These are phyloP conservation scores for Thermochaetoides thermophila DNA, from an alignment of 495 filamentous ascomycete species.

Conservation along the genomic window DNA sequence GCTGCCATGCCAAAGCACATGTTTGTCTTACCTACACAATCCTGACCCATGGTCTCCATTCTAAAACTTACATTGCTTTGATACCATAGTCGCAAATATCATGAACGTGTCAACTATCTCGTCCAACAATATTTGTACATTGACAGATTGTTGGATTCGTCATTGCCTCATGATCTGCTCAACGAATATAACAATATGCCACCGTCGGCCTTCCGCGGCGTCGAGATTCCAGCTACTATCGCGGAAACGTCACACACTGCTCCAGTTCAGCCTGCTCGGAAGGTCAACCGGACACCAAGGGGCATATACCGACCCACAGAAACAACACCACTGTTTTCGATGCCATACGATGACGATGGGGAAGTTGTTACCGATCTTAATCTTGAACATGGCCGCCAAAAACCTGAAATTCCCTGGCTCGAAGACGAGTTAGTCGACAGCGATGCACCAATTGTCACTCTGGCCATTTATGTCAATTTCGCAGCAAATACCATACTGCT, in stretches of 20 bases:
- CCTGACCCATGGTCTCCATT: not conserved
- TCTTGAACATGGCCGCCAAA: conserved; percentile 8
- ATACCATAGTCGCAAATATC: conserved; percentile 49
- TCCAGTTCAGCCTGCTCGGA: conserved; percentile 4
- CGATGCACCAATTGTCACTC: conserved; percentile 48
- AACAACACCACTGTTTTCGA: conserved; percentile 43
- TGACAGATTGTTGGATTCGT: conserved; percentile 79
- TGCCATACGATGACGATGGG: conserved; percentile 9
- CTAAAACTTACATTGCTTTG: conserved; percentile 1
- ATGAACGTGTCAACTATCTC: conserved; percentile 68
- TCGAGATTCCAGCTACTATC: conserved; percentile 44
- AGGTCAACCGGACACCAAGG: conserved; percentile 57
- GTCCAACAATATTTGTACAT: conserved; percentile 85
- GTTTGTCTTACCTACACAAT: conserved; percentile 18
- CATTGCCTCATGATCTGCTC: conserved; percentile 68
- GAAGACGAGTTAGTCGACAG: conserved; percentile 48
- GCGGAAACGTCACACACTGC: conserved; percentile 23
- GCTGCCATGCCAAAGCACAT: conserved; percentile 48
- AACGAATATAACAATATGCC: conserved; percentile 62
- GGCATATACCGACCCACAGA: conserved; percentile 70
- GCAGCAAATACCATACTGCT: conserved; percentile 69
- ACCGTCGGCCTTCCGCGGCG: conserved; percentile 22
- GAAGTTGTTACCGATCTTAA: too few relatives aligned
- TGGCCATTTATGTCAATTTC: conserved; percentile 79
- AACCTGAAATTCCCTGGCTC: conserved; percentile 37